These are phyloP conservation scores for Senna tora DNA, from an alignment of 306 rosid genomes.

Conservation along the genomic window DNA sequence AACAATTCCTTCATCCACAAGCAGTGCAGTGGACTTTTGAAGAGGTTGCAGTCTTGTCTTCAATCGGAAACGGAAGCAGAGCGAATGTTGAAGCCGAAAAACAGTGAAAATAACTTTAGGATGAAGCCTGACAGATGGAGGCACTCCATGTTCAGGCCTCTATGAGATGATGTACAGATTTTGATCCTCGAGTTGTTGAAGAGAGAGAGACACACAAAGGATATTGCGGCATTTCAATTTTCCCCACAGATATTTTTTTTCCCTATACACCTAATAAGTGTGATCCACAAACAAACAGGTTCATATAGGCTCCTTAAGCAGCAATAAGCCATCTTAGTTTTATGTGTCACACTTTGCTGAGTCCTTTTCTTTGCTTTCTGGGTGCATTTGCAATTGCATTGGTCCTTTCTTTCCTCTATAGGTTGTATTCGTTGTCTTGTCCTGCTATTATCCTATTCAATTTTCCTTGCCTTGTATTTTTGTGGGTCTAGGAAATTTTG, in stretches of 20 bases:
- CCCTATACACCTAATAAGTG: constrained; percentile 47
- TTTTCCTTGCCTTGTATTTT: constrained; percentile 72
- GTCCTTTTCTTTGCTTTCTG: not conserved
- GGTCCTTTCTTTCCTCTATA: not conserved
- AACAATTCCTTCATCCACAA: constrained; percentile 51
- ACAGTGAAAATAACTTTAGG: constrained; percentile 63
- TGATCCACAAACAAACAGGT: constrained; percentile 35
- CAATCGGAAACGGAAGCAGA: constrained; percentile 73
- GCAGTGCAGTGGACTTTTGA: constrained; percentile 79
- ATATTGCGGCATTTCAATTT: constrained; percentile 47
- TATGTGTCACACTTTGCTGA: constrained; percentile 30
- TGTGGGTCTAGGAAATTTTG: constrained; percentile 76
- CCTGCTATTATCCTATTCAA: constrained; percentile 30
- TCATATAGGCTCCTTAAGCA: constrained; percentile 35
- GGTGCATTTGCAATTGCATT: constrained; percentile 32
- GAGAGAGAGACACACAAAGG: constrained; percentile 23
- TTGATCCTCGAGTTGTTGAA: constrained; percentile 38
- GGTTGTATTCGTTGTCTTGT: constrained; percentile 7
- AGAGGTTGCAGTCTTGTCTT: constrained; percentile 80
- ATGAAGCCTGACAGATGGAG: constrained; percentile 70
- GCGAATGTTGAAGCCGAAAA: constrained; percentile 61
- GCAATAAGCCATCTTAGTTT: constrained; percentile 43
- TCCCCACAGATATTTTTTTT: constrained; percentile 24
- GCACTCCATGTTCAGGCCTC: constrained; percentile 52
- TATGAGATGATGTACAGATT: constrained; percentile 61